phyloP scores from a whole-genome alignment of 169 alveolate species.

The Fabrea salina region DNA sequence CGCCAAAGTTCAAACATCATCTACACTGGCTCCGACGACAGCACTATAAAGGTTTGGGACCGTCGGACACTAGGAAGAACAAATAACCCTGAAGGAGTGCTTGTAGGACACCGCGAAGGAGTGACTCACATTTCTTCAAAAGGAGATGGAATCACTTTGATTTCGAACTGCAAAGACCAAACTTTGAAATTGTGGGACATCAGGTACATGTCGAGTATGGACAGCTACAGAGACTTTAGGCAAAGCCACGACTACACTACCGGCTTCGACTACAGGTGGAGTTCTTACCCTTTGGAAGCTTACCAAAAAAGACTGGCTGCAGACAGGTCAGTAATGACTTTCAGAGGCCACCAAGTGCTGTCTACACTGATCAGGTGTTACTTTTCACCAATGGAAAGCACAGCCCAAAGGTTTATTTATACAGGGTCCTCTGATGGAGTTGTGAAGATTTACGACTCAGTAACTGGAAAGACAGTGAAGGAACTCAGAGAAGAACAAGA shows the following conservation, averaged over 20 bases:
- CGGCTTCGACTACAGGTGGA: constrained; percentile 59
- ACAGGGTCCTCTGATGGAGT: constrained; percentile 50
- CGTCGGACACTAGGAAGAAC: constrained; percentile 43
- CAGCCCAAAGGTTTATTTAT: constrained; percentile 51
- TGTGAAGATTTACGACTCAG: constrained; percentile 40
- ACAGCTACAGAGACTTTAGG: neutral
- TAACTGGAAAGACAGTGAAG: constrained; percentile 26
- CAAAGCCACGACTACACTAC: neutral
- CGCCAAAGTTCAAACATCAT: constrained; percentile 50
- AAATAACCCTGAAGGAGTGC: constrained; percentile 50
- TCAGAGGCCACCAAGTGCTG: constrained; percentile 47
- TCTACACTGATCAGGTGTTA: constrained; percentile 47
- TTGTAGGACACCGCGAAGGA: constrained; percentile 71
- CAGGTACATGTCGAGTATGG: constrained; percentile 37
- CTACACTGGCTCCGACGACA: constrained; percentile 25
- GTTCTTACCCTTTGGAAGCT: constrained; percentile 33
- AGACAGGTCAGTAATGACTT: constrained; percentile 28
- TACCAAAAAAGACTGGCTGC: neutral
- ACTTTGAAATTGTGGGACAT: constrained; percentile 57
- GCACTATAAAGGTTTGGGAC: neutral
- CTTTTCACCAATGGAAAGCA: constrained; percentile 47
- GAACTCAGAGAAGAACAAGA: neutral
- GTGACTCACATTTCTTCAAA: constrained; percentile 53
- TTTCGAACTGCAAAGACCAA: constrained; percentile 65
- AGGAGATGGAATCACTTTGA: constrained; percentile 55